Evolutionary conservation across 106 monocot genomes (phyloP).

Genomic region (Dendrobium nobile): DNA sequence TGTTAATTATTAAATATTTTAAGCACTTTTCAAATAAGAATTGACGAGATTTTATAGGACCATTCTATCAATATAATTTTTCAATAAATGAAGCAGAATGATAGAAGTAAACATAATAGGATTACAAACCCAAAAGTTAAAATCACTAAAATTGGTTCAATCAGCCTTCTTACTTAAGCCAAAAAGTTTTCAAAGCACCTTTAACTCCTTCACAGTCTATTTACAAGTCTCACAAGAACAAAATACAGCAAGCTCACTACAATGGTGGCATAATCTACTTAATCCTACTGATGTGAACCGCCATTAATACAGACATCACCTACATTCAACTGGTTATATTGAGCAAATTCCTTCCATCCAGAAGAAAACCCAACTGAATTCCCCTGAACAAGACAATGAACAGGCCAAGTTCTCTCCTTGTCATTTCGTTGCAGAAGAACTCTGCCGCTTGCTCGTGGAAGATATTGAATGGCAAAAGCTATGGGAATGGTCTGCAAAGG

Average conservation of each 20-base stretch:
- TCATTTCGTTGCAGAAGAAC: conserved; percentile 10
- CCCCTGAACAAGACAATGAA: background rate
- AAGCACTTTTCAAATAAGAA: no score
- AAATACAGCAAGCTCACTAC: background rate
- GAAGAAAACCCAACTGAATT: background rate
- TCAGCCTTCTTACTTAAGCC: no score
- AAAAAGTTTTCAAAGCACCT: background rate
- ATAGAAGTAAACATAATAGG: no score
- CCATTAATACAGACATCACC: conserved; percentile 23
- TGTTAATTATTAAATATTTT: no score
- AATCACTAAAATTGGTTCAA: background rate
- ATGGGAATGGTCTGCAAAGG: conserved; percentile 10
- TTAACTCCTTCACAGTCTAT: background rate
- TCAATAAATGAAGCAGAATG: no score
- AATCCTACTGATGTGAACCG: conserved; percentile 8
- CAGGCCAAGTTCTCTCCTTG: conserved; percentile 3
- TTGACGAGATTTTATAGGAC: no score
- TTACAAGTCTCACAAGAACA: background rate
- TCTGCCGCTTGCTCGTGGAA: background rate
- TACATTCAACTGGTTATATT: conserved; percentile 13
- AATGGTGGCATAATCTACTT: background rate
- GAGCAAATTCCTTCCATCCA: conserved; percentile 13
- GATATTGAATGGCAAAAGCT: background rate
- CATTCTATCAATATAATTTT: no score
- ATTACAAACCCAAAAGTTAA: no score